Evolutionary conservation across 805 yeast genomes (phyloP), one percentile per base, ranked within the genome.

Genomic region (Candida ponderosae): DNA sequence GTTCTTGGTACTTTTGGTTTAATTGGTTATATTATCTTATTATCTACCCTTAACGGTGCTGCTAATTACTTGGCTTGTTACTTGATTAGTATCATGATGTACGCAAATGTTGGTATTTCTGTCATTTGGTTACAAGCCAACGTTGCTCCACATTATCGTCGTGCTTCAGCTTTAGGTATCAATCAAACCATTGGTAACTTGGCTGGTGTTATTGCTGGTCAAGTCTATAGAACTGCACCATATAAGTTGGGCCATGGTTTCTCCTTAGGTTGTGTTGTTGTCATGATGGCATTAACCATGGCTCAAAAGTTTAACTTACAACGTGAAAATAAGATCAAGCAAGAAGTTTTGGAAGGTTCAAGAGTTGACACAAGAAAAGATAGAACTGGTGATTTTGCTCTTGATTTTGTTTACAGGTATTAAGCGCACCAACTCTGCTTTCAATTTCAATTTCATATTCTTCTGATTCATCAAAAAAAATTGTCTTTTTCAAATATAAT

Each of bases 111-210:
- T 4, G 67, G 66, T 16, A 35, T 66, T 30, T 66, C 64, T 44
- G 49, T 62, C 19, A 53, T 66, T 1, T 69, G 74, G 74, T 43
- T 63, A 9, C 54, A 61, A 18, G 54, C 56, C 29, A 69, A 68
- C 39, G 50, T 60, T 23, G 65, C 70, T 5, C 66, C 67, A 8
- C 57, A 55, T 37, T 66, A 59, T 51, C 63, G 62, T 39, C 57
- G 72, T 48, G 63, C 67, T 11, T 55, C 68, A 4, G 59, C 68
- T 3, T 47, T 66, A 35, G 72, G 66, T 8, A 35, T 57, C 28
- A 64, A 68, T 38, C 72, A 66, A 44, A 57, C 68, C 4, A 40
- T 68, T 17, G 74, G 73, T 11, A 68, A 68, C 41, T 40, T 61
- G 17, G 57, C 72, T 9, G 74, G 74, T 34, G 66, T 62, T 8